A percentile compares a stretch with the other conserved stretches of the same genome.
Evolutionary conservation across 2,329 filamentous ascomycete species (phyloP).

Genomic region (Aspergillus neotritici): DNA sequence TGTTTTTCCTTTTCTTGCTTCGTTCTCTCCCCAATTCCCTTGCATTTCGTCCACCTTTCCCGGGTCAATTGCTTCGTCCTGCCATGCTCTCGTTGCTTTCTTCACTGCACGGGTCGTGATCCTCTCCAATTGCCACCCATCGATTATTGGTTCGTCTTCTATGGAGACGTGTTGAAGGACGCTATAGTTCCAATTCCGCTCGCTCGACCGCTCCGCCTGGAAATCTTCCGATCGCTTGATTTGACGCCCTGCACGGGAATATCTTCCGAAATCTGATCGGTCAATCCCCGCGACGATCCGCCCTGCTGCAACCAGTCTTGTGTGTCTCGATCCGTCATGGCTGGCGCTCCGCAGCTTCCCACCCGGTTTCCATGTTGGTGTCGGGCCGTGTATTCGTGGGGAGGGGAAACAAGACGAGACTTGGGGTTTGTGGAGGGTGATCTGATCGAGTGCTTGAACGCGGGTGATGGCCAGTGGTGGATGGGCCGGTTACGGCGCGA

Average conservation of each 20-base stretch:
- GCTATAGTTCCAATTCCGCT: too few relatives aligned
- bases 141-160: too few relatives aligned
- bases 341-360: conserved; percentile 53
- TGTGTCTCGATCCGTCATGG: conserved; percentile 33
- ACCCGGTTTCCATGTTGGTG: conserved; percentile 86
- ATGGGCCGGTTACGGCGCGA: conserved; percentile 87
- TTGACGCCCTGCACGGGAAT: too few relatives aligned
- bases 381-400: conserved; percentile 86
- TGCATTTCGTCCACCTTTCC: not conserved
- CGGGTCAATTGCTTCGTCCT: not conserved
- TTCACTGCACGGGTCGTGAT: conserved; percentile 6
- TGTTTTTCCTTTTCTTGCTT: conserved; percentile 4
- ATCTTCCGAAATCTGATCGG: too few relatives aligned
- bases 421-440: conserved; percentile 97
- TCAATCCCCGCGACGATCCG: too few relatives aligned
- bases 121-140: not conserved
- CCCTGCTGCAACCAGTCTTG: not conserved
- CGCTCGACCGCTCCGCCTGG: not conserved
- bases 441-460: conserved; percentile 95
- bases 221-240: not conserved
- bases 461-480: conserved; percentile 98
- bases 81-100: conserved; percentile 4
- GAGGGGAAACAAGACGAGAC: conserved; percentile 90
- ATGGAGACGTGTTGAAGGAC: too few relatives aligned
- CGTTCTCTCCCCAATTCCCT: conserved; percentile 9